Evolutionary conservation across 352 stramenopile species (phyloP), one percentile per base, ranked within the genome.

Genomic region (Phytopythium delawarense): DNA sequence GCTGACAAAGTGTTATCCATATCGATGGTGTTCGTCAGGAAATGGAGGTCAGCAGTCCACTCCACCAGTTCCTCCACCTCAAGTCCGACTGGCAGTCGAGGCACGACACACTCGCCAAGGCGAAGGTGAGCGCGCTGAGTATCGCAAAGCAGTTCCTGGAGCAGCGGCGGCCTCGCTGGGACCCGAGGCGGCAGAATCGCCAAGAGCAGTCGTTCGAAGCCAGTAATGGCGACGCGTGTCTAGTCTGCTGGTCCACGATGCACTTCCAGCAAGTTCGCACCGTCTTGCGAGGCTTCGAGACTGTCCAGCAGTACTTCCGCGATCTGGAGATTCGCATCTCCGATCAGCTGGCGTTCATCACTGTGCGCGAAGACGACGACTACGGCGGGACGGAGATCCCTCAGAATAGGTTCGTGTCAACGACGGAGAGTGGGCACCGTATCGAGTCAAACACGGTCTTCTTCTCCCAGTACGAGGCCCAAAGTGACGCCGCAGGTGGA

Each of bases 31-130:
- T 7, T 16, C 40, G 7, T 15, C 55, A 50, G 50, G 61, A 37
- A 46, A 28, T 63, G 16, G 35, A 61, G 16, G 25, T 53, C 4
- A 51, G 46, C 16, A 63, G 55, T 16, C 67, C 64, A 1, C 34
- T 74, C 12, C 57, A 74, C 37, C 65, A 63, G n/a, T 73, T 64
- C 20, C 67, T 81, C 39, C 73, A 72, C 49, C 37, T 81, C 28
- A 54, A 57, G 6, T 57, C 37, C 30, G 62, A 69, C 25, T 61
- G 46, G 42, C 7, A 21, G 4, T 40, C 68, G 23, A 65, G 73
- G 0, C 61, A 61, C 11, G 59, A 61, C 28, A 72, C 63, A 30
- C 56, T 81, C 2, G 40, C 66, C 21, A 42, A 52, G 20, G 39
- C 76, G 20, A 72, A 75, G 37, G 54, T 62, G 5, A 56, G 66